Conservation (phyloP, 1,139 yeast species). For the Kodamaea sp. region DNA sequence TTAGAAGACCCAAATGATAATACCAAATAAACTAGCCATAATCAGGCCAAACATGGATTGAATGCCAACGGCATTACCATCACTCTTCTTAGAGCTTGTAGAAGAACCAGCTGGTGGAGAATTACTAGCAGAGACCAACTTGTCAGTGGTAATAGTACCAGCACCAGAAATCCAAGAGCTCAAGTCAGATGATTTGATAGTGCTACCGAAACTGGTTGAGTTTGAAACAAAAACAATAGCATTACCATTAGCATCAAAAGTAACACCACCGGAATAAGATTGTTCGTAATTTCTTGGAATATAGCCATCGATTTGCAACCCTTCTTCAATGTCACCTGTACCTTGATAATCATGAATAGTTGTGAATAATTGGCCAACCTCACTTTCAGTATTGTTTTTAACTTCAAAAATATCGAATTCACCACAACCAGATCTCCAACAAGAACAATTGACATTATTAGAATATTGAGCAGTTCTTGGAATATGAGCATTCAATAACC, state of each 20-base stretch:
- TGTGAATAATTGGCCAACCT: constrained; percentile 52
- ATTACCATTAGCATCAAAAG: constrained; percentile 57
- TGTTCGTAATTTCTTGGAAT: constrained; percentile 47
- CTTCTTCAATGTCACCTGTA: constrained; percentile 53
- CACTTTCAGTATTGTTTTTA: constrained; percentile 41
- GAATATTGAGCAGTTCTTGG: constrained; percentile 88
- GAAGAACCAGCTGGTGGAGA: constrained; percentile 19
- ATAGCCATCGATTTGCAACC: constrained; percentile 57
- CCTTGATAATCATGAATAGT: constrained; percentile 77
- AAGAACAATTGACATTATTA: constrained; percentile 71
- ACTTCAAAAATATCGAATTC: constrained; percentile 89
- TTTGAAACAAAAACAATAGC: constrained; percentile 62
- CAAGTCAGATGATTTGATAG: constrained; percentile 32
- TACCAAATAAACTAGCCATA: constrained; percentile 17
- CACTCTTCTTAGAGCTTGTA: constrained; percentile 20
- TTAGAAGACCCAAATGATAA: constrained; percentile 17
- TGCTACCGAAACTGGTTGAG: constrained; percentile 44
- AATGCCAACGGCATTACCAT: constrained; percentile 14
- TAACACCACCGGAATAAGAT: constrained; percentile 67
- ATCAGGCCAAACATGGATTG: constrained; percentile 16
- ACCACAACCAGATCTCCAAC: constrained; percentile 97
- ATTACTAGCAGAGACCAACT: constrained; percentile 21
- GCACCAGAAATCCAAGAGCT: constrained; percentile 31
- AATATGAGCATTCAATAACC: constrained; percentile 91
- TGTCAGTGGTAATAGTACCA: constrained; percentile 20